These are phyloP conservation scores for Globisporangium perplexum DNA, from an alignment of 352 stramenopile species.

Conservation along the genomic window DNA sequence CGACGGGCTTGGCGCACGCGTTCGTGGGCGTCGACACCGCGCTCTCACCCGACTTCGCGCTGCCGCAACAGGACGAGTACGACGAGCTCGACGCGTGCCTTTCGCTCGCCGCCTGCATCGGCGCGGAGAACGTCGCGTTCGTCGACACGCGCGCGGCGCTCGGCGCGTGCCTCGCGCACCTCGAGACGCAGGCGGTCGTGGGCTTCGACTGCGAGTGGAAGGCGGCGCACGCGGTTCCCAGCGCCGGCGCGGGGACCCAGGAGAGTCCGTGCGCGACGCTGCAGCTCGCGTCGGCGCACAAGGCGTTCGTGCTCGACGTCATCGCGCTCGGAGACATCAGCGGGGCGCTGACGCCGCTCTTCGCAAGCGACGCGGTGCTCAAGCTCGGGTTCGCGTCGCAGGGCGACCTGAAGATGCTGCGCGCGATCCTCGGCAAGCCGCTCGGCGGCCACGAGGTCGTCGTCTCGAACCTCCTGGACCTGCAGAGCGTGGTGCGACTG, in stretches of 20 bases:
- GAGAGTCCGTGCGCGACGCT: constrained; percentile 47
- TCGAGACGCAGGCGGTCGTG: constrained; percentile 36
- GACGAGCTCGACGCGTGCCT: constrained; percentile 35
- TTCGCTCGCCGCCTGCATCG: constrained; percentile 35
- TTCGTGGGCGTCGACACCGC: constrained; percentile 49
- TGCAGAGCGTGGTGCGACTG: constrained; percentile 43
- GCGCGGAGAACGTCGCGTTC: constrained; percentile 46
- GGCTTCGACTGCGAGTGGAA: constrained; percentile 85
- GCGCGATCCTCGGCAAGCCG: constrained; percentile 27
- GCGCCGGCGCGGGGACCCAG: neutral
- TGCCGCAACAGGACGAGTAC: constrained; percentile 38
- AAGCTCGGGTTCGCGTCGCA: constrained; percentile 73
- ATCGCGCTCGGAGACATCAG: constrained; percentile 31
- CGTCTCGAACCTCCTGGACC: constrained; percentile 47
- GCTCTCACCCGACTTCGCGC: constrained; percentile 7
- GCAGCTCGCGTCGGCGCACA: constrained; percentile 54
- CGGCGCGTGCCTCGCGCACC: constrained; percentile 27
- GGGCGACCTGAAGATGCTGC: constrained; percentile 55
- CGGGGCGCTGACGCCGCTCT: constrained; percentile 29
- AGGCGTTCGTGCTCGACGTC: constrained; percentile 67
- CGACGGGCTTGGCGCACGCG: constrained; percentile 20
- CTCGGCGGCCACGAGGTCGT: constrained; percentile 18
- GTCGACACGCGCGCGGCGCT: constrained; percentile 41
- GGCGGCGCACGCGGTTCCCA: constrained; percentile 23
- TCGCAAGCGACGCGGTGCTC: constrained; percentile 38